Conservation (phyloP, 345 rosid genomes). For the Viola odorata region DNA sequence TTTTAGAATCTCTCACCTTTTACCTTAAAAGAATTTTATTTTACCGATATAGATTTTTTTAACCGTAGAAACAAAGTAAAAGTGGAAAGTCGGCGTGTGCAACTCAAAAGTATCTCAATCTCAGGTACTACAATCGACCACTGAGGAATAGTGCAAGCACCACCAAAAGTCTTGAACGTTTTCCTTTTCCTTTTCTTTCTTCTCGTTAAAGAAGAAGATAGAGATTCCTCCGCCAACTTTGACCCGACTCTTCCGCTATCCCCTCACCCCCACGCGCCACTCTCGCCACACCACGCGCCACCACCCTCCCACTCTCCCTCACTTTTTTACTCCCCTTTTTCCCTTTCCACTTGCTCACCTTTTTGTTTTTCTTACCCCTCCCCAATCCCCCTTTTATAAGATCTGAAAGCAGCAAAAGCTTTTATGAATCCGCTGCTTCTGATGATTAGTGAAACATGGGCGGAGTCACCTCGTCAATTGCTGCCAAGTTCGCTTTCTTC, state of each 20-base stretch:
- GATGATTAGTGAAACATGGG: slow-evolving; percentile 60
- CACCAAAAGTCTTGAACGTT: not conserved
- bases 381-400: slow-evolving; percentile 2
- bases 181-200: not conserved
- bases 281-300: not conserved
- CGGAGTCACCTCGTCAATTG: slow-evolving; percentile 94
- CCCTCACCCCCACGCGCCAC: slow-evolving; percentile 5
- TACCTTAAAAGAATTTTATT: too few relatives aligned
- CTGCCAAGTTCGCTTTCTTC: slow-evolving; percentile 95
- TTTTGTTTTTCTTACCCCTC: not conserved
- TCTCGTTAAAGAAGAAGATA: not conserved
- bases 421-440: slow-evolving; percentile 36
- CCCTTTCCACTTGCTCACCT: not conserved
- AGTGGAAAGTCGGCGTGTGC: not conserved
- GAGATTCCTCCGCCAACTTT: not conserved
- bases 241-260: not conserved
- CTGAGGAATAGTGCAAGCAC: too few relatives aligned
- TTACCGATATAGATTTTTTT: too few relatives aligned
- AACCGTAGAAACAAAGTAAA: too few relatives aligned
- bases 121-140: too few relatives aligned
- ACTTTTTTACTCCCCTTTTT: not conserved
- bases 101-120: too few relatives aligned
- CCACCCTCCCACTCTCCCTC: not conserved
- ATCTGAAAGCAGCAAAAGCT: slow-evolving; percentile 6
- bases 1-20: too few relatives aligned